These are phyloP conservation scores for Ramaria sp. DNA, from an alignment of 768 basidiomycete species.

Conservation along the genomic window DNA sequence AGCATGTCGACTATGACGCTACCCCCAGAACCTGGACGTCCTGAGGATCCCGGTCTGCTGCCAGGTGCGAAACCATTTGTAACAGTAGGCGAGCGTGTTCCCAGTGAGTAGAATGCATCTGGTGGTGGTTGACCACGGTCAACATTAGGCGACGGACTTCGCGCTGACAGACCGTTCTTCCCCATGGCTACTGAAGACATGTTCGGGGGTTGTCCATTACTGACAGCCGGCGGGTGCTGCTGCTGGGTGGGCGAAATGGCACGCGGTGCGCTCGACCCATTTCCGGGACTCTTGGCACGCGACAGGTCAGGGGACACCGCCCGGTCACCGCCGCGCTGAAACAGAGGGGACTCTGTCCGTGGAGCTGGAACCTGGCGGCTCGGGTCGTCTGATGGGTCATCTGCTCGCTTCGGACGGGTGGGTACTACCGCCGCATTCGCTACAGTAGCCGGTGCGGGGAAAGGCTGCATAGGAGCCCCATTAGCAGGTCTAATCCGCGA, in stretches of 20 bases:
- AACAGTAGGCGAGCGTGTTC: slow-evolving; percentile 18
- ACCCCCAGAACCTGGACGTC: slow-evolving; percentile 42
- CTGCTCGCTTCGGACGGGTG: slow-evolving; percentile 50
- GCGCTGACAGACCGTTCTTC: slow-evolving; percentile 31
- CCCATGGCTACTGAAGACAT: slow-evolving; percentile 46
- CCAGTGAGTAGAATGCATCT: slow-evolving; percentile 44
- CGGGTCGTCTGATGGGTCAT: slow-evolving; percentile 8
- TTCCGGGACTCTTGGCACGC: neutral
- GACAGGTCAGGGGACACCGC: slow-evolving; percentile 1
- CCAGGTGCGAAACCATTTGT: slow-evolving; percentile 31
- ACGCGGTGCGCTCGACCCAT: neutral
- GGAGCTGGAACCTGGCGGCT: slow-evolving; percentile 2
- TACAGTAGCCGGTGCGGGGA: neutral
- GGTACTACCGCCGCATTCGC: neutral
- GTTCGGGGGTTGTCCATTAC: slow-evolving; percentile 33
- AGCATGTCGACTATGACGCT: slow-evolving; percentile 69
- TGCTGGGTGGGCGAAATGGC: slow-evolving; percentile 10
- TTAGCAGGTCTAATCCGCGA: neutral
- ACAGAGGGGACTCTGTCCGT: slow-evolving; percentile 1
- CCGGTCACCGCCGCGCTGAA: slow-evolving; percentile 1
- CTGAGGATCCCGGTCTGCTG: slow-evolving; percentile 40
- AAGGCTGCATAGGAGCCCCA: slow-evolving; percentile 40
- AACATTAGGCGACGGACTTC: slow-evolving; percentile 48
- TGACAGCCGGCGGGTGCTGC: slow-evolving; percentile 12
- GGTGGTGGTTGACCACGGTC: slow-evolving; percentile 46